Evolutionary conservation across 1,284 basidiomycete genomes (phyloP).

Genomic region (Ceratobasidium papillatum): DNA sequence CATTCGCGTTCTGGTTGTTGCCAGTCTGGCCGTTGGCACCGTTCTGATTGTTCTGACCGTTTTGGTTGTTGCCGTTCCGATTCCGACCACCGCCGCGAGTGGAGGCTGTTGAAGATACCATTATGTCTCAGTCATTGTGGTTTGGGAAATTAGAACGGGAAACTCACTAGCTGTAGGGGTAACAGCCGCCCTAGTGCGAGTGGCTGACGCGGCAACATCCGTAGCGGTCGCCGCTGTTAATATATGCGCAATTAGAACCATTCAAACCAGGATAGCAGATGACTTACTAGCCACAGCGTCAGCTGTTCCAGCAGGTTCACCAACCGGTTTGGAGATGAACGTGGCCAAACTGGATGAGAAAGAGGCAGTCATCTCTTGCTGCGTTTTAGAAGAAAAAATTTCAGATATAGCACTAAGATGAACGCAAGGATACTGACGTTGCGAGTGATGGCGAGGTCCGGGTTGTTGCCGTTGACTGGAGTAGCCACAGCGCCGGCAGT

Average conservation of each 20-base stretch:
- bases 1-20: not conserved
- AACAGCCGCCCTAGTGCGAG: not conserved
- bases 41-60: not conserved
- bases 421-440: slow-evolving; percentile 18
- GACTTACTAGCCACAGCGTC: not conserved
- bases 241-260: not conserved
- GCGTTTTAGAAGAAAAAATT: not conserved
- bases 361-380: slow-evolving; percentile 33
- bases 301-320: slow-evolving; percentile 32
- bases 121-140: not conserved
- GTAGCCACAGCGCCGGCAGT: slow-evolving; percentile 30
- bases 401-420: not conserved
- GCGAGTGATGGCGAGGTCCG: slow-evolving; percentile 30
- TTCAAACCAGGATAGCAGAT: not conserved
- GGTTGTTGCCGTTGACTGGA: slow-evolving; percentile 18
- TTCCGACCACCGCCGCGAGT: slow-evolving; percentile 24
- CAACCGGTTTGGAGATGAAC: slow-evolving; percentile 21
- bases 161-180: slow-evolving; percentile 28
- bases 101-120: not conserved
- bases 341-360: slow-evolving; percentile 24
- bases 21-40: not conserved
- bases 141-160: not conserved
- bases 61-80: not conserved
- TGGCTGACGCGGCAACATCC: not conserved
- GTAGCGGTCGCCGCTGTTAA: slow-evolving; percentile 16